A percentile compares a stretch with the other conserved stretches of the same genome.
phyloP scores from a whole-genome alignment of 192 early-diverging fungal genomes.

The Linnemannia hyalina region DNA sequence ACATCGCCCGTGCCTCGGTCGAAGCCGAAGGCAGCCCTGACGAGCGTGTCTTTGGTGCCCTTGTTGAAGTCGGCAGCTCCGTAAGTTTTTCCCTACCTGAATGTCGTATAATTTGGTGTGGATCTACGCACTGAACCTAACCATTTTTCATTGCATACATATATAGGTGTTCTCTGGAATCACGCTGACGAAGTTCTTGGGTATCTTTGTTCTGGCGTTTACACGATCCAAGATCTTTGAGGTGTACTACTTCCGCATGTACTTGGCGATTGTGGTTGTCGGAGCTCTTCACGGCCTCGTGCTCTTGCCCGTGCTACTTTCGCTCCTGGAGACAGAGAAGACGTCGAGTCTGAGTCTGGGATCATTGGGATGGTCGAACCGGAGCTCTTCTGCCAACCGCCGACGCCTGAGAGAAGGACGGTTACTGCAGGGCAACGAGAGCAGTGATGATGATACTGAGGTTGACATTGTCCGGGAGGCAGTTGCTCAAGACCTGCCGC shows the following conservation, averaged over 20 bases:
- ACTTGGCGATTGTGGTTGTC: slow-evolving; percentile 69
- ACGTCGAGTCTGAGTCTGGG: slow-evolving; percentile 32
- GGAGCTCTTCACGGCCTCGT: slow-evolving; percentile 72
- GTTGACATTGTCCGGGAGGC: slow-evolving; percentile 28
- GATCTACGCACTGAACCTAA: neutral
- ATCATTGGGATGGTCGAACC: slow-evolving; percentile 37
- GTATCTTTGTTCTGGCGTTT: slow-evolving; percentile 76
- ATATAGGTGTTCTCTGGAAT: slow-evolving; percentile 73
- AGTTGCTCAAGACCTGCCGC: slow-evolving; percentile 45
- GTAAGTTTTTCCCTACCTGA: slow-evolving; percentile 42
- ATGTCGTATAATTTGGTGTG: neutral
- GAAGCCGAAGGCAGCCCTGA: slow-evolving; percentile 59
- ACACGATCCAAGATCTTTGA: slow-evolving; percentile 77
- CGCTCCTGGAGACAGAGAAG: slow-evolving; percentile 50
- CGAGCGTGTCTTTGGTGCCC: slow-evolving; percentile 60
- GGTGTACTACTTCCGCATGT: slow-evolving; percentile 79
- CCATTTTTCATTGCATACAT: neutral
- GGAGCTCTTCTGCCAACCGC: slow-evolving; percentile 13
- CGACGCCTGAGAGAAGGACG: slow-evolving; percentile 41
- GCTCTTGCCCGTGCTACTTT: slow-evolving; percentile 70
- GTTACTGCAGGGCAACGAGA: slow-evolving; percentile 35
- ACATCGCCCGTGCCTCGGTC: slow-evolving; percentile 70
- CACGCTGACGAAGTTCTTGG: slow-evolving; percentile 74
- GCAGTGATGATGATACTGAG: slow-evolving; percentile 48
- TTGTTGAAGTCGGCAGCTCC: slow-evolving; percentile 73